Conservation (phyloP, 306 rosid species). For the Castanea sativa region DNA sequence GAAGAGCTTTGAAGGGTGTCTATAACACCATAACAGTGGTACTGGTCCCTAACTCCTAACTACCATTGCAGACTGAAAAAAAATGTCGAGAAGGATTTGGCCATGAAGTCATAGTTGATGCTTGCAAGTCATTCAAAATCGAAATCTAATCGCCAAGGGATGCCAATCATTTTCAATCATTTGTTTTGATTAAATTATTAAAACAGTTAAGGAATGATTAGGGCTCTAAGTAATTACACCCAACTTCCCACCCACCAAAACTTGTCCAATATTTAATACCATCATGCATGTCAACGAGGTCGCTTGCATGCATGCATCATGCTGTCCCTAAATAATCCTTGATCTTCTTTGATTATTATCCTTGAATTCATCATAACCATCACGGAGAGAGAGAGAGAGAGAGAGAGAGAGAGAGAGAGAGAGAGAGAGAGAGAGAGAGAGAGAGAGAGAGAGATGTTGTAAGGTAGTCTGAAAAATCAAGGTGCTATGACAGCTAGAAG, state of each 20-base stretch:
- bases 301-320: constrained; percentile 6
- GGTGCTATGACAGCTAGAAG: background rate
- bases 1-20: background rate
- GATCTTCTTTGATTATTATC: background rate
- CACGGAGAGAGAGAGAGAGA: background rate
- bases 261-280: constrained; percentile 3
- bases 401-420: background rate
- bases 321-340: constrained; percentile 22
- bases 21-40: background rate
- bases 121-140: background rate
- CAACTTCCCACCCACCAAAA: constrained; percentile 44
- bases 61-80: background rate
- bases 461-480: background rate
- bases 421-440: too few relatives aligned
- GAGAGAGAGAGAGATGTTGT: background rate
- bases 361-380: background rate
- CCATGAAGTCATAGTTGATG: background rate
- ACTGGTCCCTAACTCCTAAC: background rate
- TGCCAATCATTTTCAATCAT: constrained; percentile 57
- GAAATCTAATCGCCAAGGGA: constrained; percentile 27
- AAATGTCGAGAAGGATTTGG: background rate
- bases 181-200: constrained; percentile 22
- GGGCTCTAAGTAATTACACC: constrained; percentile 29
- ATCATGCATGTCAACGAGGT: constrained; percentile 1
- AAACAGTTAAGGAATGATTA: constrained; percentile 28